phyloP scores from a whole-genome alignment of 768 basidiomycete species.

The Suillus subalutaceus region DNA sequence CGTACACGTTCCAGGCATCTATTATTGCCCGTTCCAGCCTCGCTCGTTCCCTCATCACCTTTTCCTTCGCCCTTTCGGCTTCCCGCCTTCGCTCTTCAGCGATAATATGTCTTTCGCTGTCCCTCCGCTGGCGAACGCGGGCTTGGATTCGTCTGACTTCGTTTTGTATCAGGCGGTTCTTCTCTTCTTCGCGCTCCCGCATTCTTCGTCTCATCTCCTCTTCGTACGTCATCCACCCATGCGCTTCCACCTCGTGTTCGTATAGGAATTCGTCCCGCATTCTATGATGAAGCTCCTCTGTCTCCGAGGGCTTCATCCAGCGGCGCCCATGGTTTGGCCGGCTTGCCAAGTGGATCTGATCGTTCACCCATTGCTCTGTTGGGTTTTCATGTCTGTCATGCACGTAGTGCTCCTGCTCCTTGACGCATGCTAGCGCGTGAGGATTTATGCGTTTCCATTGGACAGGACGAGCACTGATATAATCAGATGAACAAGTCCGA shows the following conservation, averaged over 20 bases:
- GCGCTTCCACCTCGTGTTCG: constrained; percentile 52
- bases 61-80: constrained; percentile 40
- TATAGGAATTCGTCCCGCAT: constrained; percentile 58
- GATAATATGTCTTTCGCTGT: constrained; percentile 48
- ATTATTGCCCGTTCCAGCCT: constrained; percentile 47
- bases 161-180: constrained; percentile 51
- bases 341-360: constrained; percentile 47
- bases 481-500: constrained; percentile 20
- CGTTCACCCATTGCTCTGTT: constrained; percentile 67
- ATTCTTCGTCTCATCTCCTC: constrained; percentile 47
- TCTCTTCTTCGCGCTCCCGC: constrained; percentile 45
- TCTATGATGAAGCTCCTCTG: constrained; percentile 38
- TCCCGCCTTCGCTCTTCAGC: constrained; percentile 49
- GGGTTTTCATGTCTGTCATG: constrained; percentile 48
- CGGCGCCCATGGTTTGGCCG: constrained; percentile 31
- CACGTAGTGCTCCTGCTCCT: constrained; percentile 53
- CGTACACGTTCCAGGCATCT: constrained; percentile 67
- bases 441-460: constrained; percentile 33
- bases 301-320: constrained; percentile 25
- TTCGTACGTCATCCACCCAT: constrained; percentile 55
- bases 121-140: constrained; percentile 51
- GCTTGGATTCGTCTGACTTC: constrained; percentile 58
- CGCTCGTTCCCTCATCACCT: constrained; percentile 45
- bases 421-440: constrained; percentile 43
- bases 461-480: constrained; percentile 16